Percentiles rank a stretch among this genome's conserved stretches.
phyloP scores from a whole-genome alignment of 2,329 filamentous ascomycete species.

The Colletotrichum salicis region DNA sequence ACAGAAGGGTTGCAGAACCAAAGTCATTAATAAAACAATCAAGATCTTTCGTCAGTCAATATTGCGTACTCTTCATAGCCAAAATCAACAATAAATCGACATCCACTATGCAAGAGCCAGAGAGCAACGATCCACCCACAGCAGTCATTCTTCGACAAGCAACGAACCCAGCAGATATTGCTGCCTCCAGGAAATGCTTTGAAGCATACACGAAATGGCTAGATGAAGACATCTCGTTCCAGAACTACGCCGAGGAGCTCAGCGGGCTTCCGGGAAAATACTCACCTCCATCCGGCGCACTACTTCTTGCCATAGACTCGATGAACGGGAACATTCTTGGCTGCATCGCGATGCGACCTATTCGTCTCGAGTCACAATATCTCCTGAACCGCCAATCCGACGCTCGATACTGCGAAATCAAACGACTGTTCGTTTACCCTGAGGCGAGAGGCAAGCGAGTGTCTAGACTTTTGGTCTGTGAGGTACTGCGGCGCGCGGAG shows the following conservation, averaged over 20 bases:
- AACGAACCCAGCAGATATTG: not conserved
- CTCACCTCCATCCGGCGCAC: not conserved
- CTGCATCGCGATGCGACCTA: not conserved
- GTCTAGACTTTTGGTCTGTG: not conserved
- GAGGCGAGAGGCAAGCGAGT: not conserved
- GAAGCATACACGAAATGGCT: not conserved
- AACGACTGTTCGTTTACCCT: not conserved
- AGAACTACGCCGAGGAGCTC: not conserved
- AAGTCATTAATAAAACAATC: too few relatives aligned
- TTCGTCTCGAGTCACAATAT: not conserved
- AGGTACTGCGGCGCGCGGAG: not conserved
- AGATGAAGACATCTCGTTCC: not conserved
- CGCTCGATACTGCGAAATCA: not conserved
- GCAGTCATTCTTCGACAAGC: not conserved
- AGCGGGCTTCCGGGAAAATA: not conserved
- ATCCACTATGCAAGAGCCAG: too few relatives aligned
- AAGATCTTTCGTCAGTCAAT: too few relatives aligned
- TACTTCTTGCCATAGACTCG: not conserved
- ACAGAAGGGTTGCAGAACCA: too few relatives aligned
- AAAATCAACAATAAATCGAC: too few relatives aligned
- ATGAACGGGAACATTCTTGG: not conserved
- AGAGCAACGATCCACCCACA: too few relatives aligned
- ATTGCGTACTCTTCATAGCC: too few relatives aligned
- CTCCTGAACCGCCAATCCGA: not conserved
- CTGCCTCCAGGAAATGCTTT: not conserved